Evolutionary conservation across 768 basidiomycete genomes (phyloP).

Genomic region (Pleurotus giganteus): DNA sequence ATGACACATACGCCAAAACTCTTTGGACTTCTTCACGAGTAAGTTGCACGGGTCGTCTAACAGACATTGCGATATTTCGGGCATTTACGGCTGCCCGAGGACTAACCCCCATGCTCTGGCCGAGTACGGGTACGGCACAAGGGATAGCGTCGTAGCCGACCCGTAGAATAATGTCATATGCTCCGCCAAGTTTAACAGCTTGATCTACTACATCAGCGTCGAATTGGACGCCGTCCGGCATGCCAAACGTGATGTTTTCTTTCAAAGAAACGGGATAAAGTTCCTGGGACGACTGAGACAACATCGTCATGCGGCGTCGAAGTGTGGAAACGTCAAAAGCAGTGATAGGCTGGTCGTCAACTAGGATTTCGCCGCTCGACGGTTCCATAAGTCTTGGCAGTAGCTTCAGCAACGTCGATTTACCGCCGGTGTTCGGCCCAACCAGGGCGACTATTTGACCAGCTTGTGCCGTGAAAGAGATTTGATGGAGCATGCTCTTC

Average conservation of each 20-base stretch:
- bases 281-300: conserved; percentile 39
- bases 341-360: conserved; percentile 36
- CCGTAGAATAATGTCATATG: conserved; percentile 36
- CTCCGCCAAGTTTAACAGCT: conserved; percentile 38
- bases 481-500: conserved; percentile 24
- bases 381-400: conserved; percentile 31
- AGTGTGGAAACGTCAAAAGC: conserved; percentile 29
- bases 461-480: conserved; percentile 36
- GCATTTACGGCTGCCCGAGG: conserved; percentile 28
- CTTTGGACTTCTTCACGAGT: conserved; percentile 50
- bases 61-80: conserved; percentile 26
- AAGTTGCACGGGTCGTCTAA: conserved; percentile 26
- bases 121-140: conserved; percentile 25
- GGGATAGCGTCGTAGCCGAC: conserved; percentile 41
- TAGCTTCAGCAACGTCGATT: conserved; percentile 41
- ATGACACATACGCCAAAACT: conserved; percentile 41
- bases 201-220: conserved; percentile 23
- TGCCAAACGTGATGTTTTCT: conserved; percentile 38
- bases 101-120: conserved; percentile 28
- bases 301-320: conserved; percentile 36
- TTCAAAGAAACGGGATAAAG: conserved; percentile 30
- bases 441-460: conserved; percentile 45
- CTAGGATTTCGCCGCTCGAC: conserved; percentile 33
- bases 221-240: conserved; percentile 11
- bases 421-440: conserved; percentile 45